Evolutionary conservation across 2,329 filamentous ascomycete genomes (phyloP).

Genomic region (Chaetomium globosum): DNA sequence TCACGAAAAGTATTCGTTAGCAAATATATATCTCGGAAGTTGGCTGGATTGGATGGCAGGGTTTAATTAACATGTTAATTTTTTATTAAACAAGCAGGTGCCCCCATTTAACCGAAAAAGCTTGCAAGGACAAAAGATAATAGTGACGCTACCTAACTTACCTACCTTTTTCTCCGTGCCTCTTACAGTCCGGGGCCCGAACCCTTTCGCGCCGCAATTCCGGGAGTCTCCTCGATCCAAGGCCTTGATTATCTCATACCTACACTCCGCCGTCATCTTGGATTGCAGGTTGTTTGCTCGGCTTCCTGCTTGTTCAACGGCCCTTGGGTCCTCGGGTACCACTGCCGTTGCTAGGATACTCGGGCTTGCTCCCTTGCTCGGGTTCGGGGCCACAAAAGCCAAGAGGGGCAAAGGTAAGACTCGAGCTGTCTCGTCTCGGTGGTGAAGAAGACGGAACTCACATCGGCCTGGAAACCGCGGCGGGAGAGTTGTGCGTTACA

Average conservation of each 20-base stretch:
- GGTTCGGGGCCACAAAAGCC: neutral
- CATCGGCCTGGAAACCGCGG: neutral
- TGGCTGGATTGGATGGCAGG: conserved; percentile 30
- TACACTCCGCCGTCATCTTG: neutral
- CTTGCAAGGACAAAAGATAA: conserved; percentile 25
- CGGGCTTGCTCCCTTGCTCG: neutral
- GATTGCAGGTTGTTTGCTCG: neutral
- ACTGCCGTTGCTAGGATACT: conserved; percentile 16
- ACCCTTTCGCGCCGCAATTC: neutral
- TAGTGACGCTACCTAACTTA: conserved; percentile 27
- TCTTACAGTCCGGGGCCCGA: conserved; percentile 4
- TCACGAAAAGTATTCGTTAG: conserved; percentile 28
- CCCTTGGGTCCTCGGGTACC: conserved; percentile 16
- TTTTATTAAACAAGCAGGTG: conserved; percentile 32
- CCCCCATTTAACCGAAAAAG: conserved; percentile 36
- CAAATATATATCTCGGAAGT: conserved; percentile 33
- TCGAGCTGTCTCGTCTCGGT: neutral
- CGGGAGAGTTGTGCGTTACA: neutral
- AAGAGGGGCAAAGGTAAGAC: conserved; percentile 4
- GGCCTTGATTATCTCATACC: neutral
- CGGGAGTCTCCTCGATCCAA: neutral
- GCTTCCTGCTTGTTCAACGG: neutral
- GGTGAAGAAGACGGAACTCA: neutral
- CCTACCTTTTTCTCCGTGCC: neutral
- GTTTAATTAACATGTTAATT: conserved; percentile 34